Conservation (phyloP, 176 grass and related monocot genomes). For the Dactylis glomerata region DNA sequence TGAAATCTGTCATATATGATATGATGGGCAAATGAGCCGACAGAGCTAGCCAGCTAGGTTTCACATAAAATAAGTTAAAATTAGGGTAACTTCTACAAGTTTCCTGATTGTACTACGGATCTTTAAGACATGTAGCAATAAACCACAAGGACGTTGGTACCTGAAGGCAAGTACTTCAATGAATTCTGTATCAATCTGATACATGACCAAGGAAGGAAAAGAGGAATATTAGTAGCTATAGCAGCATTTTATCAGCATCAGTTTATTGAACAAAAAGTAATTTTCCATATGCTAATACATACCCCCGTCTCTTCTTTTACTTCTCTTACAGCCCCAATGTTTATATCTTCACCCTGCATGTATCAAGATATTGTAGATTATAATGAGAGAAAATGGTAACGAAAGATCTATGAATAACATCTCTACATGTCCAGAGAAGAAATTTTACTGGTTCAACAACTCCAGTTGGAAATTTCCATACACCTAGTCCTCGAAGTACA, state of each 20-base stretch:
- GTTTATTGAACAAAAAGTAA: not conserved
- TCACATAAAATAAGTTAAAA: not conserved
- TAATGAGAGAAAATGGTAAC: not conserved
- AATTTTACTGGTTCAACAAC: slow-evolving; percentile 78
- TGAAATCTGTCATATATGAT: not conserved
- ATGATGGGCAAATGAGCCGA: not conserved
- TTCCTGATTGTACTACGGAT: not conserved
- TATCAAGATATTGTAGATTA: slow-evolving; percentile 31
- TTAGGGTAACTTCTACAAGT: not conserved
- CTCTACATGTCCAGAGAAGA: slow-evolving; percentile 31
- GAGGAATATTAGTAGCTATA: slow-evolving; percentile 22
- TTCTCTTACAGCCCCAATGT: slow-evolving; percentile 75
- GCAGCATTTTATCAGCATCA: slow-evolving; percentile 1
- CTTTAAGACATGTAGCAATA: not conserved
- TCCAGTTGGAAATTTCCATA: slow-evolving; percentile 98
- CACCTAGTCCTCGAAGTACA: slow-evolving; percentile 58
- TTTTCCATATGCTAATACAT: slow-evolving; percentile 33
- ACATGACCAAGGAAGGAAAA: slow-evolving; percentile 24
- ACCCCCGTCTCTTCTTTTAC: slow-evolving; percentile 99
- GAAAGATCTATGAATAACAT: slow-evolving; percentile 2
- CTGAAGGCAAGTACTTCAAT: slow-evolving; percentile 92
- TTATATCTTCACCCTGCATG: slow-evolving; percentile 80
- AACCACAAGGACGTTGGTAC: slow-evolving; percentile 34
- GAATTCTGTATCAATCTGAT: slow-evolving; percentile 89
- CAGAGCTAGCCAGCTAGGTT: slow-evolving; percentile 5